Evolutionary conservation across 495 filamentous ascomycete genomes (phyloP).

Genomic region (Aspergillus sclerotiicarbonarius): DNA sequence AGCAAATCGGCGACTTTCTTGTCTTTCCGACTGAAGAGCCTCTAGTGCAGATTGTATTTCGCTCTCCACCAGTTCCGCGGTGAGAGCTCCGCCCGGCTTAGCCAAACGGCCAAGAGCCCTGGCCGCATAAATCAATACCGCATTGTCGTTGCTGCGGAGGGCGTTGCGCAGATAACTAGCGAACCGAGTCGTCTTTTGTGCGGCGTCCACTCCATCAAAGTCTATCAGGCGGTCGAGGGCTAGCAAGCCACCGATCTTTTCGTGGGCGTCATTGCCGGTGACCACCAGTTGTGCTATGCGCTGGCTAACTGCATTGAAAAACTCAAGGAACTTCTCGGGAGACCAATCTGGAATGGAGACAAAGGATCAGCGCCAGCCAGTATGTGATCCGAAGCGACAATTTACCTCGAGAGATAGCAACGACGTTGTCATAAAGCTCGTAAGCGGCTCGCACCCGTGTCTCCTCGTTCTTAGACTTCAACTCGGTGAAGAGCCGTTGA

Average conservation of each 20-base stretch:
- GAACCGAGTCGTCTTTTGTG: slow-evolving; percentile 91
- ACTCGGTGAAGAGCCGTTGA: slow-evolving; percentile 48
- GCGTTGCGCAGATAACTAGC: slow-evolving; percentile 84
- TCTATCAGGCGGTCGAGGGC: slow-evolving; percentile 91
- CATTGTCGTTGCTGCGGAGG: slow-evolving; percentile 81
- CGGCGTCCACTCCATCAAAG: slow-evolving; percentile 91
- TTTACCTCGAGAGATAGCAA: slow-evolving; percentile 50
- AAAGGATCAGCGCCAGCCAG: slow-evolving; percentile 9
- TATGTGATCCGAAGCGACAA: not conserved
- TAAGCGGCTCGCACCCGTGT: slow-evolving; percentile 48
- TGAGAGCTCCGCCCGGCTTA: slow-evolving; percentile 87
- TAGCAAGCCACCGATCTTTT: slow-evolving; percentile 85
- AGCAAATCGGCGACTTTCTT: slow-evolving; percentile 87
- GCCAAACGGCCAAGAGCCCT: slow-evolving; percentile 85
- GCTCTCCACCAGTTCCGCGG: slow-evolving; percentile 93
- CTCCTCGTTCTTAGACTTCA: slow-evolving; percentile 56
- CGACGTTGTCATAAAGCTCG: slow-evolving; percentile 51
- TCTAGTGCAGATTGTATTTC: slow-evolving; percentile 94
- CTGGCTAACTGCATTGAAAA: slow-evolving; percentile 75
- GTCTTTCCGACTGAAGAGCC: slow-evolving; percentile 91
- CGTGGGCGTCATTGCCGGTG: slow-evolving; percentile 78
- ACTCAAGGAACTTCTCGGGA: slow-evolving; percentile 71
- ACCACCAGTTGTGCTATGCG: slow-evolving; percentile 71
- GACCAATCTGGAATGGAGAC: slow-evolving; percentile 58
- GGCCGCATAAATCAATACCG: slow-evolving; percentile 83